phyloP scores from a whole-genome alignment of 495 filamentous ascomycete genomes.

The Aspergillus funiculosus region DNA sequence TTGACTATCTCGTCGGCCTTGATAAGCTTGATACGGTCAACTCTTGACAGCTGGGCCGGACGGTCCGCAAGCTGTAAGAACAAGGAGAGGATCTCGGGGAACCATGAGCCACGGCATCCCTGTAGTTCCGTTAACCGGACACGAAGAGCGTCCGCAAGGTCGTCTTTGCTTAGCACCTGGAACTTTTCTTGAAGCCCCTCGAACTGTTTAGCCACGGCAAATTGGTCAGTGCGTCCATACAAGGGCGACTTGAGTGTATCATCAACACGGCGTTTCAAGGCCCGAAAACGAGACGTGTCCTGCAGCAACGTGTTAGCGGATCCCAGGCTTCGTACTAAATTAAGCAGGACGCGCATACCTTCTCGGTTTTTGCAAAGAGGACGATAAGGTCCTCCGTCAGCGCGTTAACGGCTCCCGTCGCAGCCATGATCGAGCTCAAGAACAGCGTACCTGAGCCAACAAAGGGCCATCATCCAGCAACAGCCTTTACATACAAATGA shows the following conservation, averaged over 20 bases:
- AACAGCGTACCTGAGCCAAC: not conserved
- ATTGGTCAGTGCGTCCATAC: conserved; percentile 78
- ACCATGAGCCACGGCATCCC: conserved; percentile 48
- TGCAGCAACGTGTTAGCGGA: conserved; percentile 41
- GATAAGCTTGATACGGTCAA: conserved; percentile 54
- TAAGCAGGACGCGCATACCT: conserved; percentile 15
- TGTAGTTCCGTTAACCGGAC: conserved; percentile 57
- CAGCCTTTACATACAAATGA: too few relatives aligned
- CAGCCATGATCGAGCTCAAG: conserved; percentile 52
- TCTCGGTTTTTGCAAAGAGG: conserved; percentile 26
- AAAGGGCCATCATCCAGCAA: conserved; percentile 9
- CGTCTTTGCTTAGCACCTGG: conserved; percentile 67
- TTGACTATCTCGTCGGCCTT: conserved; percentile 38
- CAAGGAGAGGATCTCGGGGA: conserved; percentile 74
- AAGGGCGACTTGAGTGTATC: conserved; percentile 43
- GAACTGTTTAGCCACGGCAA: conserved; percentile 67
- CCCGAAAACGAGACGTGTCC: conserved; percentile 25
- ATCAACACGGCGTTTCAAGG: conserved; percentile 28
- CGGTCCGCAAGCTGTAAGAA: conserved; percentile 77
- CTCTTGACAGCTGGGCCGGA: conserved; percentile 61
- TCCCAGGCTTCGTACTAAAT: conserved; percentile 27
- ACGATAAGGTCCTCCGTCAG: conserved; percentile 37
- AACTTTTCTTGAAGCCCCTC: conserved; percentile 87
- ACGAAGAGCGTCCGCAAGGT: conserved; percentile 69
- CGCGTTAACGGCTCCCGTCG: conserved; percentile 32